These are phyloP conservation scores for Trichoderma pleuroti DNA, from an alignment of 2,329 filamentous ascomycete genomes.

Conservation along the genomic window DNA sequence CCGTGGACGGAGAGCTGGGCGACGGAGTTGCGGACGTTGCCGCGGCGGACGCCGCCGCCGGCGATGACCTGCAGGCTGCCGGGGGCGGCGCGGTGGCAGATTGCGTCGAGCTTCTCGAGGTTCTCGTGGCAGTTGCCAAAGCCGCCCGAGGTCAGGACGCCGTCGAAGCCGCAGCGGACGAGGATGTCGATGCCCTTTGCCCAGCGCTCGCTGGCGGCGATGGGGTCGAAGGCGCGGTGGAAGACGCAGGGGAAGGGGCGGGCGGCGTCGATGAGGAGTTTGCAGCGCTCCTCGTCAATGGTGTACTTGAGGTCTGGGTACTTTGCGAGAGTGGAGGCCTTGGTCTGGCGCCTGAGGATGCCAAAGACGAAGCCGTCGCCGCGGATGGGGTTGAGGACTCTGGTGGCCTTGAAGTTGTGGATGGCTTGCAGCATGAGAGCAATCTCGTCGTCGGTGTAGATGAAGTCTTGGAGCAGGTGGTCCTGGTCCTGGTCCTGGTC, in stretches of 20 bases:
- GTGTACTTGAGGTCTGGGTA: slow-evolving; percentile 19
- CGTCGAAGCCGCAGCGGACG: slow-evolving; percentile 44
- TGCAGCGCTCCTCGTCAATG: slow-evolving; percentile 42
- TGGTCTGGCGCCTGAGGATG: slow-evolving; percentile 31
- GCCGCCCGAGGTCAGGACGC: slow-evolving; percentile 53
- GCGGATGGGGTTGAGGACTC: slow-evolving; percentile 35
- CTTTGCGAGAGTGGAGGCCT: slow-evolving; percentile 7
- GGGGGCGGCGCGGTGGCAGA: slow-evolving; percentile 33
- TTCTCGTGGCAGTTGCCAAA: slow-evolving; percentile 41
- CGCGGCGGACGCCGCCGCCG: slow-evolving; percentile 48
- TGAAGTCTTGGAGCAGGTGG: slow-evolving; percentile 38
- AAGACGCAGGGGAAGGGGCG: slow-evolving; percentile 47
- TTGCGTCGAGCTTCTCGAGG: slow-evolving; percentile 32
- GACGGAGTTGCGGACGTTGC: slow-evolving; percentile 36
- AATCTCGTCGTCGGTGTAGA: slow-evolving; percentile 47
- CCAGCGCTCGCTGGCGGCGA: slow-evolving; percentile 32
- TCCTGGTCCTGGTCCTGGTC: neutral
- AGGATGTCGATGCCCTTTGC: slow-evolving; percentile 34
- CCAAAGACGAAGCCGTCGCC: slow-evolving; percentile 59
- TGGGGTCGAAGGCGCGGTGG: slow-evolving; percentile 54
- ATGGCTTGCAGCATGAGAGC: slow-evolving; percentile 43
- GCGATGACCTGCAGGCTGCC: slow-evolving; percentile 46
- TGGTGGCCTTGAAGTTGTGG: slow-evolving; percentile 34
- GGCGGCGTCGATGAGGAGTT: slow-evolving; percentile 40
- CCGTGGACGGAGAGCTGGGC: slow-evolving; percentile 26